phyloP scores from a whole-genome alignment of 1,284 basidiomycete genomes.

The Ustilago esculenta region DNA sequence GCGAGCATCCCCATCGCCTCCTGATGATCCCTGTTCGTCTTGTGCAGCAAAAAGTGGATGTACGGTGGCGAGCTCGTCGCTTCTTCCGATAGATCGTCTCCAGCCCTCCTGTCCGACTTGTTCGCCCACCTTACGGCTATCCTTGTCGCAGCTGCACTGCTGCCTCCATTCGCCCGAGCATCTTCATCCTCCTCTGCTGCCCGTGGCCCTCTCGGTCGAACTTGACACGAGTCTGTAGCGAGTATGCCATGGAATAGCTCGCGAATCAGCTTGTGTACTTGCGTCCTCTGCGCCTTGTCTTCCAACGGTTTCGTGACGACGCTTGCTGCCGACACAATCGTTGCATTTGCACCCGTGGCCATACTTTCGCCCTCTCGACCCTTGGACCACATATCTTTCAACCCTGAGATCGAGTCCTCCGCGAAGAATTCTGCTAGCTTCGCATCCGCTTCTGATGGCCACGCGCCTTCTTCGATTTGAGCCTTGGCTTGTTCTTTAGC shows the following conservation, averaged over 20 bases:
- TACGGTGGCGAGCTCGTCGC: slow-evolving; percentile 74
- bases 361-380: slow-evolving; percentile 15
- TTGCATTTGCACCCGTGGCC: slow-evolving; percentile 33
- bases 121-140: slow-evolving; percentile 80
- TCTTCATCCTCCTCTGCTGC: slow-evolving; percentile 35
- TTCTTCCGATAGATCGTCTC: slow-evolving; percentile 68
- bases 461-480: slow-evolving; percentile 5
- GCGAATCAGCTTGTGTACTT: slow-evolving; percentile 82
- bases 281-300: slow-evolving; percentile 82
- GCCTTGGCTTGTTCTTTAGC: neutral
- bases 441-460: slow-evolving; percentile 30
- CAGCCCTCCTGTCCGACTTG: slow-evolving; percentile 48
- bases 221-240: slow-evolving; percentile 75
- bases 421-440: slow-evolving; percentile 35
- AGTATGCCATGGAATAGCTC: slow-evolving; percentile 83
- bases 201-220: slow-evolving; percentile 15
- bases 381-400: slow-evolving; percentile 31
- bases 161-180: slow-evolving; percentile 22
- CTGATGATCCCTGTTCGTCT: slow-evolving; percentile 96
- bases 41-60: slow-evolving; percentile 96
- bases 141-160: slow-evolving; percentile 67
- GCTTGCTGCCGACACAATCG: slow-evolving; percentile 25
- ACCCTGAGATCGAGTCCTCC: slow-evolving; percentile 7
- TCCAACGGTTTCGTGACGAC: slow-evolving; percentile 75
- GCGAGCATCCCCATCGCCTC: slow-evolving; percentile 85